phyloP scores from a whole-genome alignment of 768 basidiomycete genomes.

The Tricholoma terreum region DNA sequence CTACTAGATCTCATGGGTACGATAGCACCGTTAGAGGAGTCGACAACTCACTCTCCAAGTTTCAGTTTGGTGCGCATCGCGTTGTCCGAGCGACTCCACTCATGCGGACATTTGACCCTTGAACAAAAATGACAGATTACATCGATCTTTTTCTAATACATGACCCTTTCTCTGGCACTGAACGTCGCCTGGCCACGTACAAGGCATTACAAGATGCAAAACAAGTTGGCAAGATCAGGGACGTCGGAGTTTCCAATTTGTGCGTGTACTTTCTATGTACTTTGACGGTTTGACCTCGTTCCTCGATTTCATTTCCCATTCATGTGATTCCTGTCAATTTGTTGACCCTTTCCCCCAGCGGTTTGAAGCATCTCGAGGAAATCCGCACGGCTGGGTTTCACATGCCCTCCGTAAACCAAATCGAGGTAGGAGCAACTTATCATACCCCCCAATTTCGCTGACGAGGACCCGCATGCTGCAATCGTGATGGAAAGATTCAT shows the following conservation, averaged over 20 bases:
- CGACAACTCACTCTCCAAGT: constrained; percentile 55
- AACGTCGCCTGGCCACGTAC: constrained; percentile 68
- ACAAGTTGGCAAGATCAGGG: constrained; percentile 60
- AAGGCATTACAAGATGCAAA: constrained; percentile 64
- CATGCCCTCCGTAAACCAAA: constrained; percentile 74
- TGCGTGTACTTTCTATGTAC: too few species aligned
- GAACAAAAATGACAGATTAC: constrained; percentile 25
- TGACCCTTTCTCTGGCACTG: constrained; percentile 61
- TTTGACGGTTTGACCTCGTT: neutral
- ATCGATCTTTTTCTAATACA: constrained; percentile 78
- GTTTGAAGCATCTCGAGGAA: constrained; percentile 71
- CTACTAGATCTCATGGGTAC: constrained; percentile 58
- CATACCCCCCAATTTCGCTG: neutral
- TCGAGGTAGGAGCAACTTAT: constrained; percentile 51
- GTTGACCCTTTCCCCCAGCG: constrained; percentile 34
- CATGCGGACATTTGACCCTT: neutral
- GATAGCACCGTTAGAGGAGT: constrained; percentile 56
- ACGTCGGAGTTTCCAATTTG: constrained; percentile 86
- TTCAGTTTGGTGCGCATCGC: constrained; percentile 51
- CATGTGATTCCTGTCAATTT: neutral
- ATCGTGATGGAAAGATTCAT: constrained; percentile 55
- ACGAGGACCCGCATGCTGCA: neutral
- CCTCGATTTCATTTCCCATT: neutral
- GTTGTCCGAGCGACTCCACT: neutral
- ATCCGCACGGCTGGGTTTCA: constrained; percentile 60